Evolutionary conservation across 2,329 filamentous ascomycete genomes (phyloP).

Genomic region (Aspergillus sp.): DNA sequence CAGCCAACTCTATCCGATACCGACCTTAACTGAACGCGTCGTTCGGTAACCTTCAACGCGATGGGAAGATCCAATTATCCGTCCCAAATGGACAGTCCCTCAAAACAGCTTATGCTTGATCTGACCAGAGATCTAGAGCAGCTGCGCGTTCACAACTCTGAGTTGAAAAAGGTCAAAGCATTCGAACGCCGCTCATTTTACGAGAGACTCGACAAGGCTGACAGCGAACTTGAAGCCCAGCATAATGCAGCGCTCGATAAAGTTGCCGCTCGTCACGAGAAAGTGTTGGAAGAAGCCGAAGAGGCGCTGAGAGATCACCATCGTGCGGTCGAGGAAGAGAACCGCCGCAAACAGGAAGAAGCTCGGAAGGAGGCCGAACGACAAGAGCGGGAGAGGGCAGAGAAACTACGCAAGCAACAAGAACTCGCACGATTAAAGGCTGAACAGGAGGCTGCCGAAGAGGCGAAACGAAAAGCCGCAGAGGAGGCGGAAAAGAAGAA

Average conservation of each 20-base stretch:
- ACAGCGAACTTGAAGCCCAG: slow-evolving; percentile 61
- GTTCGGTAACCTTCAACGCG: background rate
- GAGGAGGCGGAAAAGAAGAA: slow-evolving; percentile 38
- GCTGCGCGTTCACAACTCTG: slow-evolving; percentile 41
- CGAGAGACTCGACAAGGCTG: slow-evolving; percentile 61
- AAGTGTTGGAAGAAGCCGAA: slow-evolving; percentile 58
- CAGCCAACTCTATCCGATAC: background rate
- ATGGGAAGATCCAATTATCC: slow-evolving; percentile 33
- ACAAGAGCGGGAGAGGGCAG: slow-evolving; percentile 32
- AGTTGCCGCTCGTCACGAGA: slow-evolving; percentile 66
- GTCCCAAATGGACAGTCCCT: slow-evolving; percentile 38
- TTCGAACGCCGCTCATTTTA: slow-evolving; percentile 50
- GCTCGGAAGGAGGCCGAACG: slow-evolving; percentile 36
- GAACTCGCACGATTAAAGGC: slow-evolving; percentile 39
- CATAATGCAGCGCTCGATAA: slow-evolving; percentile 67
- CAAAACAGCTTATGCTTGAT: slow-evolving; percentile 41
- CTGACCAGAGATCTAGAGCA: slow-evolving; percentile 42
- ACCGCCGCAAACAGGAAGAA: slow-evolving; percentile 36
- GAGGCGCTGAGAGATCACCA: slow-evolving; percentile 52
- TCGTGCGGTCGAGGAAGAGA: slow-evolving; percentile 39
- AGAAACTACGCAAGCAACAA: slow-evolving; percentile 33
- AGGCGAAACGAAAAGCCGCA: slow-evolving; percentile 32
- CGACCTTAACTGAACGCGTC: background rate
- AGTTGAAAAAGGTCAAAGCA: slow-evolving; percentile 44
- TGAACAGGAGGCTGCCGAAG: slow-evolving; percentile 44